Evolutionary conservation across 1,139 yeast species (phyloP), one percentile per base, ranked within the genome.

Genomic region (Scheffersomyces illinoinensis): DNA sequence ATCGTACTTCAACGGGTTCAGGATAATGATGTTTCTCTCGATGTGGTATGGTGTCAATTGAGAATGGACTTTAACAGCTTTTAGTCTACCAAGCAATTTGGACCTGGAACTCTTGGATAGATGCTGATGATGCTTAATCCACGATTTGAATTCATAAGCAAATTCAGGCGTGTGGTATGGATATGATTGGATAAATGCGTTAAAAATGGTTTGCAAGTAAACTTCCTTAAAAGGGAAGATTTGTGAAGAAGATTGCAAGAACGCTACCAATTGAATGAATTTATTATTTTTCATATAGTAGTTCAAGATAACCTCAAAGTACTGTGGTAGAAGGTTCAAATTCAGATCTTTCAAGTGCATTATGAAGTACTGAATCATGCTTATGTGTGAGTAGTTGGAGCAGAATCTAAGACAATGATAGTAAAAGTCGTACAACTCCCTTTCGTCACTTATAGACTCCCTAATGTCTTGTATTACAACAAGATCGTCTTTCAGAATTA

Each of bases 141-240:
- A 77, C 0, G 51, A 23, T 19, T 68, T 63, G 51, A 76, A 70
- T 23, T 60, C 54, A 1, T 61, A 57, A 39, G 68, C 64, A 53
- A 78, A 77, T 4, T 66, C 68, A 5, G 63, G 64, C 0, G 77
- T 76, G 50, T 70, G 66, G 56, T 76, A 70, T 2, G 83, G 82
- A 60, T 76, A 79, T 0, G 78, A 69, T 49, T 66, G 64, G 4
- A 78, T 68, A 61, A 77, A 78, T 0, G 77, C 64, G 43, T 74
- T 72, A 57, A 69, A 76, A 4, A 78, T 57, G 20, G 67, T 65
- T 18, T 63, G 63, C 39, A 76, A 60, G 58, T 69, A 75, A 2
- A 66, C 61, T n/a, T 64, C 64, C 47, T 68, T 64, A 58, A 66
- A 74, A 18, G 61, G 64, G n/a, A 70, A 58, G 20, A 55, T 54